Percentiles rank a stretch among this genome's conserved stretches.
These are phyloP conservation scores for Crinitomyces ghanaensis DNA, from an alignment of 805 yeast species.

Conservation along the genomic window DNA sequence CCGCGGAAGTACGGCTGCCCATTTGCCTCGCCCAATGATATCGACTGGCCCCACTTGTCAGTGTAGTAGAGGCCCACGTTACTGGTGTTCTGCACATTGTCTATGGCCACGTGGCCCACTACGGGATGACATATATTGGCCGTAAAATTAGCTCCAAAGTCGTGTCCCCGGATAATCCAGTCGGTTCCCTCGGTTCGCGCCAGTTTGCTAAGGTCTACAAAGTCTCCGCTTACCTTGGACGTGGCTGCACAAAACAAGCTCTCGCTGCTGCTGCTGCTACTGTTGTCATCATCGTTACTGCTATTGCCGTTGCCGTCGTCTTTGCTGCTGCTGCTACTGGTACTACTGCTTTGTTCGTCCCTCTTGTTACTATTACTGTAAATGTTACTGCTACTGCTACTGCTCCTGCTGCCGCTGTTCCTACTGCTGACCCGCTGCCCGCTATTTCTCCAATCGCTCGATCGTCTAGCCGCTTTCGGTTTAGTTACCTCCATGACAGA, in stretches of 20 bases:
- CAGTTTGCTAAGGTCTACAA: conserved; percentile 35
- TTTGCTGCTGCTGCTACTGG: not conserved
- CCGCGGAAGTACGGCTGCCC: conserved; percentile 58
- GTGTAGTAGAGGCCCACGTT: conserved; percentile 49
- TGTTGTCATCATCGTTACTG: conserved; percentile 4
- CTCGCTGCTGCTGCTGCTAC: conserved; percentile 1
- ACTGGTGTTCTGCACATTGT: conserved; percentile 25
- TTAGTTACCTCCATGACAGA: not conserved
- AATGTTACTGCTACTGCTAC: not conserved
- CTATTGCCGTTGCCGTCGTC: not conserved
- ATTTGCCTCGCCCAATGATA: conserved; percentile 44
- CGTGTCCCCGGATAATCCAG: conserved; percentile 64
- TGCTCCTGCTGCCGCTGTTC: not conserved
- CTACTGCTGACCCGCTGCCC: not conserved
- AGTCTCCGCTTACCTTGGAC: conserved; percentile 26
- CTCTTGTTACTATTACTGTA: not conserved
- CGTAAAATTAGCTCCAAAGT: conserved; percentile 61
- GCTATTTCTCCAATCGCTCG: not conserved
- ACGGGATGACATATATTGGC: conserved; percentile 54
- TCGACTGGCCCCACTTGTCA: conserved; percentile 32
- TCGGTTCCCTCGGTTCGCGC: conserved; percentile 27
- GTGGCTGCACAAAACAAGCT: conserved; percentile 19
- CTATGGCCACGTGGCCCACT: conserved; percentile 30
- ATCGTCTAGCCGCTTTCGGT: not conserved
- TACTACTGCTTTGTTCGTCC: not conserved